Base-by-base conservation (phyloP, 331 rosid genomes). In the Quercus phellos region DNA sequence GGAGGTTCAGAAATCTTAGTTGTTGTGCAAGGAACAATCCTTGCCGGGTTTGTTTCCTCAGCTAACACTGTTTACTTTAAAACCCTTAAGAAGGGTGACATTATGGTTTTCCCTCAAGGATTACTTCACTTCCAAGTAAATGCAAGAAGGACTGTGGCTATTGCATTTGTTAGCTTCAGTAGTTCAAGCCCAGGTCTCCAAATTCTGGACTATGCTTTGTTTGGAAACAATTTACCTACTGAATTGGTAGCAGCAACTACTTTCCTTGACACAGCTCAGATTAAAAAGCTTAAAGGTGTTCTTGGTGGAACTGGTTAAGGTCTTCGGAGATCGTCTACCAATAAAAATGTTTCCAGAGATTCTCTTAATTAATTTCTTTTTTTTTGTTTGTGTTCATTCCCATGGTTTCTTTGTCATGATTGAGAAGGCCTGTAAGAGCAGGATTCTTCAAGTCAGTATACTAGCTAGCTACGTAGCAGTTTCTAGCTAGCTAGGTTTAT, bases 51-150 rank as follows among this genome's bases (percentile, higher is more conserved):
- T 24, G 79, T 92, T 72, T 58, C 89, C 2, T 83, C 95, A 0
- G 87, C 79, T 1, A 83, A 89, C 79, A 71, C 75, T 0, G 91
- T 89, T 2, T 94, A 84, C 43, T 27, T 75, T 1, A 81, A 83
- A 55, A 61, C 81, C 0, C 90, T 94, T 12, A 10, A 86, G 2
- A 87, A 77, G 73, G 98, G 95, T 0, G 98, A 94, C 59, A 43
- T 72, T 22, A 89, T 92, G 90, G 81, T 89, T 2, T 85, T 84
- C 77, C 98, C 98, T 5, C 95, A 88, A 63, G 98, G 95, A 2
- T 73, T 94, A 4, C 54, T 92, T 68, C 98, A 94, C 68, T 94
- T 94, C 76, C 88, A 85, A 12, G 34, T 89, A 26, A 94, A 93
- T 75, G 34, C 73, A 2, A 91, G 91, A n/a, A 30, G 58, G 1